Base-by-base conservation (phyloP, 2,329 filamentous ascomycete species). In the Paecilomyces formosus region DNA sequence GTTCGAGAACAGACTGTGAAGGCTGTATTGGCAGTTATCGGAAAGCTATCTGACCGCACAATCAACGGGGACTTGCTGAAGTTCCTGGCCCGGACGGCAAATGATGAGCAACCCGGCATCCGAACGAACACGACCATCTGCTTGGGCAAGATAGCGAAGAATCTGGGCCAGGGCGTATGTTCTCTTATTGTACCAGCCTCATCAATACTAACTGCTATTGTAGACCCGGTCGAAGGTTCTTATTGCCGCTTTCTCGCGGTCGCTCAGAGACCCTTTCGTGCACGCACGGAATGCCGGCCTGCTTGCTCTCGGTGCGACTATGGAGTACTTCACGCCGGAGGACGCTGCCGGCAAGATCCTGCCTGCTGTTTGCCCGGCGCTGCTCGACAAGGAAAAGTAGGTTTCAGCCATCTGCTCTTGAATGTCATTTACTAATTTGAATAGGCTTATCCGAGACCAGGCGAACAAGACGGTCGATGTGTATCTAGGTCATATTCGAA, bases 101-200 rank as follows among this genome's bases (percentile, higher is more conserved):
- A 97, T 66, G 94, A 99, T 62, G 94, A 97, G 67, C 93, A 99
- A 69, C 92, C 94, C 0, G 94, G 94, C 0, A 99, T 99, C 64
- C 85, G 94, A 61, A 99, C 94, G 8, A 99, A 99, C 72, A 99
- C 94, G 0, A 99, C 94, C 1, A 99, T 99, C 58, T 97, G 93
- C 70, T 78, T 99, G 0, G 94, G 94, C 22, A 97, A 97, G 70
- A 97, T 99, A 65, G 92, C 94, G 13, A 92, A 91, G 66, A 89
- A 96, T 66, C 80, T 99, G 0, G 90, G 91, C 1, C 80, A 83
- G 1, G 79, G 77, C 63, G 81, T 83, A 73, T 57, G 72, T 68
- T 31, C 3, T 30, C 12, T 13, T 3, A 49, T 26, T 52, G 26
- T 50, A 45, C 51, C 33, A 5, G 7, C n/a, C 3, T 45, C 13